Conservation (phyloP, 306 rosid species). For the Prunus campanulata region DNA sequence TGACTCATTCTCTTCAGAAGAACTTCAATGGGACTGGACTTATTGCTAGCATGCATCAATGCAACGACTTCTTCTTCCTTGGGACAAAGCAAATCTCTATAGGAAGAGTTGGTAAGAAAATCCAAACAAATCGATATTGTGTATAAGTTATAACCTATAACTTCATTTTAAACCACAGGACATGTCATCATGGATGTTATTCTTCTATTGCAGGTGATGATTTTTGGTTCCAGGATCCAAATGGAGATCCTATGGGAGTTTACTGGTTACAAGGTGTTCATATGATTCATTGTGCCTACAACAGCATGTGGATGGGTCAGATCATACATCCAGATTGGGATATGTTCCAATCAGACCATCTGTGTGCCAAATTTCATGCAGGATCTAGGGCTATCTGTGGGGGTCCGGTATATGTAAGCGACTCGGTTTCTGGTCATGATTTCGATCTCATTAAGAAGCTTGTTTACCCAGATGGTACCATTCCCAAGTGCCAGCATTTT, state of each 20-base stretch:
- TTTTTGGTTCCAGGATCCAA: constrained; percentile 91
- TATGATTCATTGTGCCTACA: constrained; percentile 86
- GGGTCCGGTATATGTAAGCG: constrained; percentile 81
- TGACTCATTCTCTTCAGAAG: constrained; percentile 56
- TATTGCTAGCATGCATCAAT: constrained; percentile 91
- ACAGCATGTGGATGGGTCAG: constrained; percentile 97
- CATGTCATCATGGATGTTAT: neutral
- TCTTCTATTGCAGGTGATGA: constrained; percentile 62
- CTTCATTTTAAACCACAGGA: neutral
- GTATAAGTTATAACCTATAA: neutral
- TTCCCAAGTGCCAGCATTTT: constrained; percentile 68
- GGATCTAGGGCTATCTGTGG: constrained; percentile 87
- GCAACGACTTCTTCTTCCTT: constrained; percentile 90
- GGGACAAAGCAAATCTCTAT: constrained; percentile 67
- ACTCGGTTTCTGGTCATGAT: constrained; percentile 65
- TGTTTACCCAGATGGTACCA: constrained; percentile 77
- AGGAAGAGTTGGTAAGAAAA: constrained; percentile 71
- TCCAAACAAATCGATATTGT: neutral
- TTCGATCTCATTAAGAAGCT: constrained; percentile 71
- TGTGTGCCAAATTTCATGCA: constrained; percentile 80
- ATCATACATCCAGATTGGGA: constrained; percentile 94
- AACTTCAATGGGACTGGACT: constrained; percentile 77
- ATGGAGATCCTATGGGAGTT: constrained; percentile 83
- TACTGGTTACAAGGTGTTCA: constrained; percentile 90
- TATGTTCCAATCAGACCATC: constrained; percentile 88